A percentile compares a stretch with the other conserved stretches of the same genome.
Evolutionary conservation across 78 protist species (phyloP).

Genomic region (Protostelium mycophagum): DNA sequence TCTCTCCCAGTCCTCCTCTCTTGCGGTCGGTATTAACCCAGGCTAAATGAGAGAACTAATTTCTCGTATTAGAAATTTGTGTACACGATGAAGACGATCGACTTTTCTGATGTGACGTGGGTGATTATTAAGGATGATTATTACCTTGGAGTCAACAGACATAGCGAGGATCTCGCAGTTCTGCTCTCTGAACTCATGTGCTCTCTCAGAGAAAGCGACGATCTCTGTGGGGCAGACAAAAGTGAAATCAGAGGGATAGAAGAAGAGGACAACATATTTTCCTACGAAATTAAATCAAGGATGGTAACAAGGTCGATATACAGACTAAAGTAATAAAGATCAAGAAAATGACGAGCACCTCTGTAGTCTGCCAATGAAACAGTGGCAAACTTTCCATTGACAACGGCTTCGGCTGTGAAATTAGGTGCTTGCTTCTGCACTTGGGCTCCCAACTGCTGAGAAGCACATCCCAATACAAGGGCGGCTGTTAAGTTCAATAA

Average conservation of each 20-base stretch:
- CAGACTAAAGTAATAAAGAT: no score
- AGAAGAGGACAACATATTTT: slow-evolving; percentile 27
- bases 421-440: slow-evolving; percentile 57
- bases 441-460: no score
- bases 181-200: slow-evolving; percentile 72
- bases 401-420: slow-evolving; percentile 46
- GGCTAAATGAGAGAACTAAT: slow-evolving; percentile 86
- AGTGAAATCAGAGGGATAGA: slow-evolving; percentile 70
- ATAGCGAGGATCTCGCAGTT: slow-evolving; percentile 73
- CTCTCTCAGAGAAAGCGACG: slow-evolving; percentile 83
- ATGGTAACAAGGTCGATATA: no score
- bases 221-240: slow-evolving; percentile 96
- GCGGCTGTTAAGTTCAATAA: no score
- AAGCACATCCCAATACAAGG: no score
- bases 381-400: slow-evolving; percentile 54
- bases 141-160: slow-evolving; percentile 84
- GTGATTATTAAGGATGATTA: no score
- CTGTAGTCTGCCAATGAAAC: slow-evolving; percentile 39
- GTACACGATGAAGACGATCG: no score
- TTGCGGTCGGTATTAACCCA: slow-evolving; percentile 91
- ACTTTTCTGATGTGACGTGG: no score
- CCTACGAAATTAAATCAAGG: no score
- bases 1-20: slow-evolving; percentile 92
- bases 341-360: slow-evolving; percentile 11
- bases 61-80: no score